Base-by-base conservation (phyloP, 306 rosid genomes). In the Glycine soja region DNA sequence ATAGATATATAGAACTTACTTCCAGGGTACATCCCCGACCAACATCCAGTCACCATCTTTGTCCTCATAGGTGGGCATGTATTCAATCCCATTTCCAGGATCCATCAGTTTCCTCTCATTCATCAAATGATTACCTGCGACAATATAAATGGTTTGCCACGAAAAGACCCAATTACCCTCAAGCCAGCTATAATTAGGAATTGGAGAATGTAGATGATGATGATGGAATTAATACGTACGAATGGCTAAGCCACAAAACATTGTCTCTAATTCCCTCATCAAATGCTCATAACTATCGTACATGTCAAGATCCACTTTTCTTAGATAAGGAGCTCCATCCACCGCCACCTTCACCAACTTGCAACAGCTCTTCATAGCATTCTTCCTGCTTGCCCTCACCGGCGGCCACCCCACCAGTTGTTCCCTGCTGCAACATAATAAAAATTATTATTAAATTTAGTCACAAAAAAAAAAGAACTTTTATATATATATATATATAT, bases 21-120 rank as follows among this genome's bases (percentile, higher is more conserved):
- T 89, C 97, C 97, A 92, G 0, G 97, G 97, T 4, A 92, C 97
- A 89, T 92, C 97, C 24, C 97, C 97, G 24, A 90, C 86, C 40
- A 92, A 84, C 97, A 92, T 92, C 97, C 93, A 92, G 58, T 92
- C 95, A 79, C 92, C 97, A 72, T 92, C 97, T 80, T 71, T 89
- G 79, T 92, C 93, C 78, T 92, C 95, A 34, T 89, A 90, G 57
- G 97, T 89, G 38, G 92, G 88, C 61, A 89, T 80, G 85, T 89
- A 91, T 19, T 91, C 96, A 5, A 83, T 68, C 10, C 90, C 90
- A 77, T 81, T 89, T 48, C 84, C 89, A 10, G 72, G 62, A 64
- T 88, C 96, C 84, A 74, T 77, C 3, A 76, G 80, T 79, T 90
- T 88, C 72, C 57, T 85, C 81, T 90, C 87, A 58, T 75, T 89